Evolutionary conservation across 2,329 filamentous ascomycete species (phyloP).

Genomic region (Arachnomyces sp.): DNA sequence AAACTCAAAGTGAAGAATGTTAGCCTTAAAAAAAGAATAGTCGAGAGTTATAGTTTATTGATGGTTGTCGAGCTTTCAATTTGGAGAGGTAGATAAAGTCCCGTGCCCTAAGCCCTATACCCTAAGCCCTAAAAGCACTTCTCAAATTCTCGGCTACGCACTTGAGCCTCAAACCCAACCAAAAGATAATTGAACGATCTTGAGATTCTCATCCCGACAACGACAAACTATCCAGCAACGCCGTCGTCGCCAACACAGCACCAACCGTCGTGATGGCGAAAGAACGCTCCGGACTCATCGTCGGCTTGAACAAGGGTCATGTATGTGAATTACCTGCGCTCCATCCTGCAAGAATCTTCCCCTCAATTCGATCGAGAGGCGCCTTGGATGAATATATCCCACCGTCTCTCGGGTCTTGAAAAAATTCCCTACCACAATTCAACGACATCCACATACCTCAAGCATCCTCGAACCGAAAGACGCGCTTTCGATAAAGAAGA

Average conservation of each 20-base stretch:
- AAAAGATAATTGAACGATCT: constrained; percentile 6
- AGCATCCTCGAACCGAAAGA: too few relatives aligned
- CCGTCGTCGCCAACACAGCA: constrained; percentile 16
- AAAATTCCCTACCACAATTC: neutral
- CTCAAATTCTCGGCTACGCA: constrained; percentile 26
- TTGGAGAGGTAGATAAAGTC: neutral
- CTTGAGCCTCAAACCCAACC: constrained; percentile 10
- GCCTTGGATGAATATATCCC: too few relatives aligned
- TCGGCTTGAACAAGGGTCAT: constrained; percentile 59
- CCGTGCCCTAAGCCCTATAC: constrained; percentile 19
- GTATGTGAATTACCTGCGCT: constrained; percentile 45
- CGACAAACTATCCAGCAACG: constrained; percentile 6
- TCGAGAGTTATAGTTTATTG: neutral
- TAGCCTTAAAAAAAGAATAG: too few relatives aligned
- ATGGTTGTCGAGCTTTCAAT: neutral
- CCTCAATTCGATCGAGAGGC: too few relatives aligned
- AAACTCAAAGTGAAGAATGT: too few relatives aligned
- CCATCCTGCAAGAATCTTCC: too few relatives aligned
- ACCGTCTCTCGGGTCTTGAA: too few relatives aligned
- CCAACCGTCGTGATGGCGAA: constrained; percentile 42
- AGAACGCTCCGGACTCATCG: constrained; percentile 48
- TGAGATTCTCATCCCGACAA: constrained; percentile 10
- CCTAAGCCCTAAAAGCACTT: constrained; percentile 30
- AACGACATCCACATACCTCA: neutral
- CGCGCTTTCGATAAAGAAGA: neutral